Percentiles rank a stretch among this genome's conserved stretches.
Conservation (phyloP, 2,329 filamentous ascomycete species). For the Curvularia sp. region DNA sequence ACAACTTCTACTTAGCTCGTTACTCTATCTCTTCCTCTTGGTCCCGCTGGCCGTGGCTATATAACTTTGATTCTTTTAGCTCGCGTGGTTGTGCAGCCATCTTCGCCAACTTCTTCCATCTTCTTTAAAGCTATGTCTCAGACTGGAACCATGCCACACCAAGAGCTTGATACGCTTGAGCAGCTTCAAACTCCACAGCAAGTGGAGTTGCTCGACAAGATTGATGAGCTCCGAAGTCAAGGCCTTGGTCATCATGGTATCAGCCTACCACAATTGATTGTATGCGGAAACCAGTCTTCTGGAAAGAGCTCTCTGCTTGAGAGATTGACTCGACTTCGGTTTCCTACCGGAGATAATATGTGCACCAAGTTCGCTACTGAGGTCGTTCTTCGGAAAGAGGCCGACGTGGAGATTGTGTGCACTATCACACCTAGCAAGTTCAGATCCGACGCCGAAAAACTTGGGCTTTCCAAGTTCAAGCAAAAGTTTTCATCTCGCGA, state of each 20-base stretch:
- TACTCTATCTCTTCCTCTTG: not conserved
- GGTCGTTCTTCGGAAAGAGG: conserved; percentile 59
- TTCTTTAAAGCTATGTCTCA: conserved; percentile 10
- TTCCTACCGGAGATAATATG: conserved; percentile 62
- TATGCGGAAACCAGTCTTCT: conserved; percentile 42
- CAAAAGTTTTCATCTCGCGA: conserved; percentile 27
- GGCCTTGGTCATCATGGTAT: conserved; percentile 44
- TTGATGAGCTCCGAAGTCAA: conserved; percentile 57
- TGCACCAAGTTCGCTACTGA: conserved; percentile 70
- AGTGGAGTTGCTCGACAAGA: conserved; percentile 59
- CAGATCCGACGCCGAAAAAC: conserved; percentile 20
- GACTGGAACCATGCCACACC: conserved; percentile 20
- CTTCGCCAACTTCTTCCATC: conserved; percentile 1
- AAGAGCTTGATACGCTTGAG: conserved; percentile 28
- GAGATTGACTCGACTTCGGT: conserved; percentile 61
- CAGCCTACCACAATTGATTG: conserved; percentile 41
- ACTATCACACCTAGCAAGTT: conserved; percentile 49
- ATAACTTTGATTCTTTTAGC: not conserved
- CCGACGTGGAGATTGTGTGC: conserved; percentile 51
- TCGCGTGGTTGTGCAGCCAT: not conserved
- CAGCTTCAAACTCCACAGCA: conserved; percentile 40
- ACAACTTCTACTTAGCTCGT: not conserved
- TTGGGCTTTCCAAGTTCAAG: conserved; percentile 29
- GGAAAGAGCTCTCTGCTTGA: conserved; percentile 45
- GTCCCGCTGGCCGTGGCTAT: not conserved